Evolutionary conservation across 2,329 filamentous ascomycete genomes (phyloP).

Genomic region (Trichoderma gracile): DNA sequence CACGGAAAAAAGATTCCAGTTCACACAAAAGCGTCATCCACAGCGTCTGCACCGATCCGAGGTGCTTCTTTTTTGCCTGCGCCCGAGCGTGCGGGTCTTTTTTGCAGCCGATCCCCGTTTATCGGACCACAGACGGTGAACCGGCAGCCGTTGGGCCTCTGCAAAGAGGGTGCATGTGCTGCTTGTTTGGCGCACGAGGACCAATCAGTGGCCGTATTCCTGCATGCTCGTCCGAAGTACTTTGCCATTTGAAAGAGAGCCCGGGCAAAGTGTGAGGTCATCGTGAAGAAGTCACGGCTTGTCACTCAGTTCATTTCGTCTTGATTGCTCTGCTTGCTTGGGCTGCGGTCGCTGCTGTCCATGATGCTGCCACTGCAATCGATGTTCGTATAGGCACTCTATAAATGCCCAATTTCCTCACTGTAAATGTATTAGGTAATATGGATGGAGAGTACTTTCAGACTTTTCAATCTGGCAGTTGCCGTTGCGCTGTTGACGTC

Average conservation of each 20-base stretch:
- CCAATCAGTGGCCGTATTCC: not conserved
- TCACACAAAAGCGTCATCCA: no score
- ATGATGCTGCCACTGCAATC: no score
- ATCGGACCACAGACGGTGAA: not conserved
- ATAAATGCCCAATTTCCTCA: no score
- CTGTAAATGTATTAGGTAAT: no score
- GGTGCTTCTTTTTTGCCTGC: not conserved
- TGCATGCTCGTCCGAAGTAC: not conserved
- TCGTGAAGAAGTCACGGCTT: not conserved
- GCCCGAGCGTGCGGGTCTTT: conserved; percentile 1
- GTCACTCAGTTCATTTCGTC: not conserved
- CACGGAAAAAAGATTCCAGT: no score
- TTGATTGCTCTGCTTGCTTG: not conserved
- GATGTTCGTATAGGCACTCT: no score
- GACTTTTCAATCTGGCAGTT: no score
- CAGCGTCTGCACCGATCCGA: not conserved
- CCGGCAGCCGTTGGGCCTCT: conserved; percentile 7
- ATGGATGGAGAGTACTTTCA: no score
- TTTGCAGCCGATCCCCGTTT: conserved; percentile 8
- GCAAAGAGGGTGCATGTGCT: no score
- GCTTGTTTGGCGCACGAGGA: not conserved
- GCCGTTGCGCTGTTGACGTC: not conserved
- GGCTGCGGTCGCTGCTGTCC: no score
- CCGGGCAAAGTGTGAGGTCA: not conserved
- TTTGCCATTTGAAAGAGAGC: not conserved